phyloP scores from a whole-genome alignment of 1,284 basidiomycete species.

The Coriolopsis trogii region DNA sequence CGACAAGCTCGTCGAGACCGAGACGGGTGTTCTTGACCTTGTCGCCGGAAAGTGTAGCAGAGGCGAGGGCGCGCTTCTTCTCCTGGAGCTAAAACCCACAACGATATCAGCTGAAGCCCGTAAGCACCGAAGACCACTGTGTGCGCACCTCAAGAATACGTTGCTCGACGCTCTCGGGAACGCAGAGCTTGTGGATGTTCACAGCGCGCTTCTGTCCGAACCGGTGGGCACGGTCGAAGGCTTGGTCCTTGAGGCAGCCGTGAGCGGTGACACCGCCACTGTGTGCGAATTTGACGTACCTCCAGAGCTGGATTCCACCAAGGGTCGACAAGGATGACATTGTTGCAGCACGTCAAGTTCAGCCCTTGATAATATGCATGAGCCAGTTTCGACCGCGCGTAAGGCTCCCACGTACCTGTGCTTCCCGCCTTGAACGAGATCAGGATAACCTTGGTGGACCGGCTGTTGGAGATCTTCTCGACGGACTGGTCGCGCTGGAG shows the following conservation, averaged over 20 bases:
- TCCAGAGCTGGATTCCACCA: constrained; percentile 97
- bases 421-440: constrained; percentile 97
- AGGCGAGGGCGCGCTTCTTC: constrained; percentile 84
- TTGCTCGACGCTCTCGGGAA: constrained; percentile 89
- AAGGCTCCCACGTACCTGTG: constrained; percentile 78
- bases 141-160: constrained; percentile 74
- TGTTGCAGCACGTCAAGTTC: constrained; percentile 93
- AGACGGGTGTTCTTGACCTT: constrained; percentile 85
- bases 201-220: constrained; percentile 84
- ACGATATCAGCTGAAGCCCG: constrained; percentile 12
- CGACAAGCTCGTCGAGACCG: constrained; percentile 83
- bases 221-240: constrained; percentile 66
- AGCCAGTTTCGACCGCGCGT: no score
- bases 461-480: constrained; percentile 69
- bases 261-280: neutral
- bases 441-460: constrained; percentile 73
- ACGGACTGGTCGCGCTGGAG: constrained; percentile 78
- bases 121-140: no score
- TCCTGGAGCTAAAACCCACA: constrained; percentile 79
- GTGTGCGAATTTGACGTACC: constrained; percentile 37
- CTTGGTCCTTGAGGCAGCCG: constrained; percentile 64
- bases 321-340: constrained; percentile 89
- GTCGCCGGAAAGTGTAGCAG: constrained; percentile 87
- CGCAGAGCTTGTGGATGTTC: constrained; percentile 92
- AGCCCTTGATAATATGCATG: constrained; percentile 57